Evolutionary conservation across 2,329 filamentous ascomycete genomes (phyloP).

Genomic region (Byssochlamys sp.): DNA sequence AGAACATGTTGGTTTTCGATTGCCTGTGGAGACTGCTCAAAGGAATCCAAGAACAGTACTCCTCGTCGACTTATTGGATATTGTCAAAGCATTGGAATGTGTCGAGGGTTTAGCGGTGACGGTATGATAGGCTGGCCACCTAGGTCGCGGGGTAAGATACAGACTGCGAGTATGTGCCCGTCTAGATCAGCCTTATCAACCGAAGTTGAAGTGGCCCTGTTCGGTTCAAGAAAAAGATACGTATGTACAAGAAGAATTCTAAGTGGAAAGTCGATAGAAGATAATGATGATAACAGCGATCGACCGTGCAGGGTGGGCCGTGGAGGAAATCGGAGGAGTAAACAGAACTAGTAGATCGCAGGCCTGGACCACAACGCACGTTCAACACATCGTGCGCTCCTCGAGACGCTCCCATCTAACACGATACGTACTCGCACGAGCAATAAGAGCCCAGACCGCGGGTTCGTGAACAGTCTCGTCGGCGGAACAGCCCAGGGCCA

Average conservation of each 20-base stretch:
- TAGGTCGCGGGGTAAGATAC: neutral
- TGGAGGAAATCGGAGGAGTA: neutral
- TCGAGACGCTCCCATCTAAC: neutral
- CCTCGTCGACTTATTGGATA: neutral
- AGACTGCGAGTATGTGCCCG: neutral
- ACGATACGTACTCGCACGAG: neutral
- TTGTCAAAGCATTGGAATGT: neutral
- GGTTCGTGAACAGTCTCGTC: neutral
- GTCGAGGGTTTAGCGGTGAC: neutral
- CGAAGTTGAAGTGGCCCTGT: neutral
- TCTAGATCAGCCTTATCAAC: neutral
- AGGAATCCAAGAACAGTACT: neutral
- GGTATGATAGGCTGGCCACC: neutral
- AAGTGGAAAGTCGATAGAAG: neutral
- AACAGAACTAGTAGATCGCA: neutral
- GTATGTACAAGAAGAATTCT: neutral
- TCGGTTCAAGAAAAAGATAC: neutral
- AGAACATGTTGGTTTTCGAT: constrained; percentile 4
- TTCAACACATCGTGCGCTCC: neutral
- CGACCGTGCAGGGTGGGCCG: neutral
- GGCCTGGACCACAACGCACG: neutral
- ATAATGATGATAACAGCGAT: neutral
- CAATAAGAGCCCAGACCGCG: neutral
- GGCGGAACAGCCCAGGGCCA: neutral
- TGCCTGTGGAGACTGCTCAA: neutral